Evolutionary conservation across 495 filamentous ascomycete genomes (phyloP).

Genomic region (Penicillium ochrochloron): DNA sequence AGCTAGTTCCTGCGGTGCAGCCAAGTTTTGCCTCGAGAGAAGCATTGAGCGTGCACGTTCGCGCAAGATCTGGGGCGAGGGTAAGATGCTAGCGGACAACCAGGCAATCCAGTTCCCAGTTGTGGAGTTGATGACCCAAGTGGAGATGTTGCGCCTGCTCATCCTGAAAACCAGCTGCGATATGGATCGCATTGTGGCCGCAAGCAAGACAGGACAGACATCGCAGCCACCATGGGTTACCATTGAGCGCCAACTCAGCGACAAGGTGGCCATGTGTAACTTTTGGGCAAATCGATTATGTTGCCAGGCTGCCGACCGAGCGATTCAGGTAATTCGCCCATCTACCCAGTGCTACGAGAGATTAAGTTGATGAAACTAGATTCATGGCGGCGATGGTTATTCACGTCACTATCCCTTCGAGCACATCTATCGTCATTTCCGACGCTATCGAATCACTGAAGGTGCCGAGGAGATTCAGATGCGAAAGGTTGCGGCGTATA

Average conservation of each 20-base stretch:
- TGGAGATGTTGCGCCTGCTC: slow-evolving; percentile 61
- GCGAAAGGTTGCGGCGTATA: slow-evolving; percentile 50
- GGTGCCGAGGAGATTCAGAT: slow-evolving; percentile 57
- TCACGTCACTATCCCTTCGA: slow-evolving; percentile 54
- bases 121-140: slow-evolving; percentile 62
- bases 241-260: slow-evolving; percentile 58
- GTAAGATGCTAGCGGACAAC: slow-evolving; percentile 52
- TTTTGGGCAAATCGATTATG: slow-evolving; percentile 65
- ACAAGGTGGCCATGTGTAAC: slow-evolving; percentile 66
- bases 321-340: slow-evolving; percentile 52
- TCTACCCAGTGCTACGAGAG: not conserved
- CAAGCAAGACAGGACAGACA: slow-evolving; percentile 14
- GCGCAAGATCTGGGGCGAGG: slow-evolving; percentile 58
- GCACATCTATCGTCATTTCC: slow-evolving; percentile 57
- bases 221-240: slow-evolving; percentile 39
- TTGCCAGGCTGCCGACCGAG: slow-evolving; percentile 61
- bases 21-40: slow-evolving; percentile 58
- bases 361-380: slow-evolving; percentile 25
- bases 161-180: slow-evolving; percentile 62
- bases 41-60: slow-evolving; percentile 56
- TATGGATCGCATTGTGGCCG: slow-evolving; percentile 59
- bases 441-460: slow-evolving; percentile 56
- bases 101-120: slow-evolving; percentile 66
- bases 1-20: slow-evolving; percentile 60
- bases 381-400: slow-evolving; percentile 58